phyloP scores from a whole-genome alignment of 805 yeast species.

The Starmera caribaea region DNA sequence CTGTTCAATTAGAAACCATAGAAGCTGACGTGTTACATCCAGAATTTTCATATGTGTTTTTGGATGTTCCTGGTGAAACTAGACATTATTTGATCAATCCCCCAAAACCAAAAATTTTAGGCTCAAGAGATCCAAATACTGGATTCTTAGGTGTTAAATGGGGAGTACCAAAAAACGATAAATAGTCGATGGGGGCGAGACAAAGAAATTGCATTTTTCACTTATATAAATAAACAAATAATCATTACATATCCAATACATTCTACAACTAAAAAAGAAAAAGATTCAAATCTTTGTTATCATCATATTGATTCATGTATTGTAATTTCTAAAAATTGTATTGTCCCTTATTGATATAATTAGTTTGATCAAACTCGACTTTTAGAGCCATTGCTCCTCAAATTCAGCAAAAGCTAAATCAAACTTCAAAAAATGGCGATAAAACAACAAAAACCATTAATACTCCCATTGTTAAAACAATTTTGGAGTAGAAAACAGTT shows the following conservation, averaged over 20 bases:
- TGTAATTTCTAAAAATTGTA: no score
- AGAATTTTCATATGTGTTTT: slow-evolving; percentile 59
- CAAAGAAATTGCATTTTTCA: no score
- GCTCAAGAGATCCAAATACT: slow-evolving; percentile 25
- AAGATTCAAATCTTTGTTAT: no score
- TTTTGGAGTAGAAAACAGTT: slow-evolving; percentile 4
- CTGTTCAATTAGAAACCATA: slow-evolving; percentile 73
- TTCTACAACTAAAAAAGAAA: no score
- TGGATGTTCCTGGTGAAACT: slow-evolving; percentile 65
- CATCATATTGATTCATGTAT: no score
- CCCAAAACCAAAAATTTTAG: slow-evolving; percentile 33
- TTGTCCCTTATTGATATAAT: no score
- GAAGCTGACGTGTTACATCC: slow-evolving; percentile 55
- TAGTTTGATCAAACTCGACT: no score
- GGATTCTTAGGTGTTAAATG: slow-evolving; percentile 79
- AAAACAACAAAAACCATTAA: slow-evolving; percentile 1
- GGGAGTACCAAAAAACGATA: slow-evolving; percentile 62
- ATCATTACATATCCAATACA: no score
- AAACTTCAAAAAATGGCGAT: slow-evolving; percentile 1
- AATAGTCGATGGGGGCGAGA: no score
- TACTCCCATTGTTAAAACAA: slow-evolving; percentile 2
- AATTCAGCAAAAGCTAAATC: not conserved
- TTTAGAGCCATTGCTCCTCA: no score
- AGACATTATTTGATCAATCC: slow-evolving; percentile 67
- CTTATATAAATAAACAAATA: no score